Percentiles rank a stretch among this genome's conserved stretches.
These are phyloP conservation scores for grape (Vitis vinifera) DNA, from an alignment of 164 flowering plant species.

Conservation along the genomic window ASM3070453v1 NC_081810.1:1060501-1061000, in stretches of 20 bases:
- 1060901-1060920: background rate
- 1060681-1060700: background rate
- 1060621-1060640: background rate
- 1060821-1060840: conserved; percentile 60
- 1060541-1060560: too few species aligned
- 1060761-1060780: conserved; percentile 65
- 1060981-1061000: background rate
- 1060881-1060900: background rate
- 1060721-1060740: background rate
- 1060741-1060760: conserved; percentile 4
- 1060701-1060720: background rate
- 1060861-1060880: background rate
- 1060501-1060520: too few species aligned
- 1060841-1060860: background rate
- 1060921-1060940: too few species aligned
- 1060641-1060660: background rate
- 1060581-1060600: too few species aligned
- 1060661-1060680: too few species aligned
- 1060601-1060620: background rate
- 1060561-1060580: too few species aligned
- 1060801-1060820: conserved; percentile 86
- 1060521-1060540: too few species aligned
- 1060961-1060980: background rate
- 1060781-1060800: conserved; percentile 67
- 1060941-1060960: background rate